A percentile compares a stretch with the other conserved stretches of the same genome.
phyloP scores from a whole-genome alignment of 2,329 filamentous ascomycete species.

The Botrytis fragariae region DNA sequence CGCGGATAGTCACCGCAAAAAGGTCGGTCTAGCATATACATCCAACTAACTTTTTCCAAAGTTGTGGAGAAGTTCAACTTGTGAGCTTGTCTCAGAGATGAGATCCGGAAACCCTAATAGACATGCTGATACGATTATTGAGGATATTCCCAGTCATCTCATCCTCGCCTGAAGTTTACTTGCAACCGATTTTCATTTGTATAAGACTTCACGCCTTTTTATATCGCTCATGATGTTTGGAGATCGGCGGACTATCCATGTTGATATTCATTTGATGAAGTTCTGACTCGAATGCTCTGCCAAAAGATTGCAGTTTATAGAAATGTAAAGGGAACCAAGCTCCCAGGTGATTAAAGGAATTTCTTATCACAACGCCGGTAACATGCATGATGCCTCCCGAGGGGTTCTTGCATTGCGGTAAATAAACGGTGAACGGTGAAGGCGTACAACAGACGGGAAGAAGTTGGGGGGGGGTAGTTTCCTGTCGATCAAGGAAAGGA shows the following conservation, averaged over 20 bases:
- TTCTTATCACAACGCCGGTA: constrained; percentile 2
- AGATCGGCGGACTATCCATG: constrained; percentile 11
- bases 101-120: background rate
- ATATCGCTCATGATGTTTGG: background rate
- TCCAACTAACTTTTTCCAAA: background rate
- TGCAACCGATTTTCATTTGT: constrained; percentile 2
- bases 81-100: constrained; percentile 11
- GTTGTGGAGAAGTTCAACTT: background rate
- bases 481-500: constrained; percentile 5
- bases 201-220: background rate
- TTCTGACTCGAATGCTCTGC: constrained; percentile 4
- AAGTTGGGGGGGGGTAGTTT: background rate
- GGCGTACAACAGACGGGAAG: background rate
- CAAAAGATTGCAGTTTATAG: constrained; percentile 5
- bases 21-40: constrained; percentile 2
- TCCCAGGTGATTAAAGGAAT: background rate
- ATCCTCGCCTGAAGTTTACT: background rate
- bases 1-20: constrained; percentile 6
- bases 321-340: background rate
- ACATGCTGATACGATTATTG: background rate
- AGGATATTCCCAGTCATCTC: background rate
- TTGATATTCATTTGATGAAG: constrained; percentile 9
- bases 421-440: background rate
- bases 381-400: constrained; percentile 11
- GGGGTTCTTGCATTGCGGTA: constrained; percentile 4